phyloP scores from a whole-genome alignment of 805 yeast genomes.

The Myxozyma mucilagina region DNA sequence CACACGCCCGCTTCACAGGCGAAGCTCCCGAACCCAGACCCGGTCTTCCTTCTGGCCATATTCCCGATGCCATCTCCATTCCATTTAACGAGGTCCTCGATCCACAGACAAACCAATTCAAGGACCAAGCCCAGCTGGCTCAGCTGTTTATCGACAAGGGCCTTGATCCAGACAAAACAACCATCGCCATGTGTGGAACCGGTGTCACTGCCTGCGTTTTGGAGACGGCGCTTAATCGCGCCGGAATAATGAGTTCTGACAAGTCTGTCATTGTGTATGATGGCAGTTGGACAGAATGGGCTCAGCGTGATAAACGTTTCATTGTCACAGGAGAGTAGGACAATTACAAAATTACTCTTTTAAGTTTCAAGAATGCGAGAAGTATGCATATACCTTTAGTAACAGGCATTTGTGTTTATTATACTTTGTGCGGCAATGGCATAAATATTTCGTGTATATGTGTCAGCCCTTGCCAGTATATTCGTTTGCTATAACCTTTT shows the following conservation, averaged over 20 bases:
- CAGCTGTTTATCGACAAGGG: conserved; percentile 50
- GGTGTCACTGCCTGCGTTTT: conserved; percentile 94
- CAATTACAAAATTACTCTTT: no score
- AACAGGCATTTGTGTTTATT: no score
- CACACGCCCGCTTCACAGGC: conserved; percentile 74
- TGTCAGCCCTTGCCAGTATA: no score
- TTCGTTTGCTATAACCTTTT: no score
- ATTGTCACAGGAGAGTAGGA: conserved; percentile 47
- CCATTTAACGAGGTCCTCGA: conserved; percentile 70
- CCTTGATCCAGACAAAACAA: conserved; percentile 54
- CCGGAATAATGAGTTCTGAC: conserved; percentile 44
- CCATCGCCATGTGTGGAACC: conserved; percentile 90
- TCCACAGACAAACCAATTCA: conserved; percentile 49
- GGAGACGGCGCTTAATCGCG: conserved; percentile 67
- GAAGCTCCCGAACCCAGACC: conserved; percentile 84
- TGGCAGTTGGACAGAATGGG: conserved; percentile 73
- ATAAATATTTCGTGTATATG: no score
- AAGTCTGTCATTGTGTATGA: conserved; percentile 64
- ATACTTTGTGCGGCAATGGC: no score
- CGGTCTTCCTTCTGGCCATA: conserved; percentile 85
- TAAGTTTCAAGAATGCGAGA: no score
- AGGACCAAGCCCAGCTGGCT: conserved; percentile 49
- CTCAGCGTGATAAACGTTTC: conserved; percentile 58
- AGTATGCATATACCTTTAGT: no score
- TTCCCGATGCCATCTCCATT: conserved; percentile 73